These are phyloP conservation scores for Salicornia ramosissima DNA, from an alignment of 148 eudicot genomes.

Conservation along the genomic window DNA sequence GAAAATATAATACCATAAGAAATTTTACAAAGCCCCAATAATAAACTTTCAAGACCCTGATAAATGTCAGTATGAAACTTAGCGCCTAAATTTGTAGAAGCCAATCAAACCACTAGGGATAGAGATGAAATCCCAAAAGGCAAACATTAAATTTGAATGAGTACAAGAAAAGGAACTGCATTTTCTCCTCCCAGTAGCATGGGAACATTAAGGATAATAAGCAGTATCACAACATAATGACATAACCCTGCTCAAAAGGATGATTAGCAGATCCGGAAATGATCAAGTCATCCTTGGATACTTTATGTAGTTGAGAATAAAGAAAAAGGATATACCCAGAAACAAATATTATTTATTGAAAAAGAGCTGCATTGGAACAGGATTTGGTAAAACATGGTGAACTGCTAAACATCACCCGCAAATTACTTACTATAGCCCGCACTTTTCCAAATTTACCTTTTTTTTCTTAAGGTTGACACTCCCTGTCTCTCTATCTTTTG, in stretches of 20 bases:
- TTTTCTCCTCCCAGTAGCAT: background rate
- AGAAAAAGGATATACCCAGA: background rate
- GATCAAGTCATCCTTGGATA: background rate
- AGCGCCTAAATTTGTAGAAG: background rate
- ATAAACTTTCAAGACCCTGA: too few relatives aligned
- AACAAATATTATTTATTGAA: background rate
- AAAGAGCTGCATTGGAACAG: background rate
- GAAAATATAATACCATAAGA: conserved; percentile 16
- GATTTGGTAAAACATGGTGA: background rate
- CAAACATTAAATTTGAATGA: background rate
- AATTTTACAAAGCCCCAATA: conserved; percentile 4
- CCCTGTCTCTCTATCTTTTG: too few relatives aligned
- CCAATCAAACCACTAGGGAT: background rate
- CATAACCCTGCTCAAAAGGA: background rate
- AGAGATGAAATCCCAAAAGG: background rate
- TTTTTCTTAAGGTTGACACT: too few relatives aligned
- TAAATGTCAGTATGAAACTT: too few relatives aligned
- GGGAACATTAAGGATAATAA: background rate
- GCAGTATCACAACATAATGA: background rate
- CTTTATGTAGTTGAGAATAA: background rate
- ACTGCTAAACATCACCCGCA: too few relatives aligned
- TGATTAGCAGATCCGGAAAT: background rate
- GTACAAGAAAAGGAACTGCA: background rate
- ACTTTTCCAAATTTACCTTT: too few relatives aligned
- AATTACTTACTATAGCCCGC: too few relatives aligned